These are phyloP conservation scores for Eucalyptus regnans DNA, from an alignment of 345 rosid genomes.

Conservation along the genomic window DNA sequence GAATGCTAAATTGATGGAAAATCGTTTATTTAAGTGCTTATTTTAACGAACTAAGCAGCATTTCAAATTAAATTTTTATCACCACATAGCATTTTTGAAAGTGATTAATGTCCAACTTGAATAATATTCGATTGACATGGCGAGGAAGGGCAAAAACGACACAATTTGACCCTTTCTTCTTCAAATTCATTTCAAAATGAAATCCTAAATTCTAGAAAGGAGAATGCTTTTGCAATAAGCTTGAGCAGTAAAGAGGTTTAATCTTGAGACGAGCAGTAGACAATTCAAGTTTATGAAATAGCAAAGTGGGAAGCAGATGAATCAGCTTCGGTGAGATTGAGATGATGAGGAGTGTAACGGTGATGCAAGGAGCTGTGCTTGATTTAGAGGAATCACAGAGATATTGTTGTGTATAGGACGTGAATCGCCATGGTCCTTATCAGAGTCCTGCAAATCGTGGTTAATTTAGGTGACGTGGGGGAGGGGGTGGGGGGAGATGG, in stretches of 20 bases:
- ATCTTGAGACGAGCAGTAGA: neutral
- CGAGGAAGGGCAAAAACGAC: neutral
- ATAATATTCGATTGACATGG: fast-evolving
- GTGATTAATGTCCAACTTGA: too few species aligned
- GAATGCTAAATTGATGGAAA: too few species aligned
- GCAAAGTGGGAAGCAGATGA: neutral
- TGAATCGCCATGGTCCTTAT: neutral
- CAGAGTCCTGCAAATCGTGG: neutral
- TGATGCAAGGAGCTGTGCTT: neutral
- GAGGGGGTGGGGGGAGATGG: too few species aligned
- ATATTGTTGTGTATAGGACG: neutral
- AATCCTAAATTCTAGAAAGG: neutral
- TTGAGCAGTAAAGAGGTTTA: neutral
- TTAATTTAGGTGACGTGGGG: neutral
- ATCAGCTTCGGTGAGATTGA: neutral
- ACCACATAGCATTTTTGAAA: fast-evolving
- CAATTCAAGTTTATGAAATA: neutral
- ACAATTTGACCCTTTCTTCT: neutral
- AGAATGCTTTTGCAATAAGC: neutral
- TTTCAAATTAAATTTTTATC: neutral
- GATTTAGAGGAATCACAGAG: neutral
- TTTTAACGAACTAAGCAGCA: too few species aligned
- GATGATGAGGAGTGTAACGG: neutral
- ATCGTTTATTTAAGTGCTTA: fast-evolving
- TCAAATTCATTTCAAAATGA: neutral